Percentiles rank a stretch among this genome's conserved stretches.
Evolutionary conservation across 108 stramenopile species (phyloP).

Genomic region (Asterionellopsis glacialis): DNA sequence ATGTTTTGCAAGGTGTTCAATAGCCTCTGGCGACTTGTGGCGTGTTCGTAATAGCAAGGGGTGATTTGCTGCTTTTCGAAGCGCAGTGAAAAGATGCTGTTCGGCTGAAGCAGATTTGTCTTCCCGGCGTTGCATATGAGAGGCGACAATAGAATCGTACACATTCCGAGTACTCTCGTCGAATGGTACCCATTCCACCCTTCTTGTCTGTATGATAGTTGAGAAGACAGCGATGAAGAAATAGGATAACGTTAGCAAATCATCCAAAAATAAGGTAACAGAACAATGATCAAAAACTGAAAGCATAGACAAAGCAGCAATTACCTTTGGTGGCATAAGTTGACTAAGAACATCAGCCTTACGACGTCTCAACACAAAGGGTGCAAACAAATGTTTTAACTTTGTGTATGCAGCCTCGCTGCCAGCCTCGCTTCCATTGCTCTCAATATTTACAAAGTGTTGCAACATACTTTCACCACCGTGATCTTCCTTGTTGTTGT

Average conservation of each 20-base stretch:
- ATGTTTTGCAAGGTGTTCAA: slow-evolving; percentile 40
- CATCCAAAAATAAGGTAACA: no score
- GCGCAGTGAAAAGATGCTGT: slow-evolving; percentile 90
- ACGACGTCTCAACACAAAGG: slow-evolving; percentile 87
- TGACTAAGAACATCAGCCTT: slow-evolving; percentile 85
- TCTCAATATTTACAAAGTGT: slow-evolving; percentile 69
- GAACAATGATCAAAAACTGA: no score
- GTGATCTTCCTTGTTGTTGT: slow-evolving; percentile 35
- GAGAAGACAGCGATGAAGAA: no score
- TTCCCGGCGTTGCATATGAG: slow-evolving; percentile 27
- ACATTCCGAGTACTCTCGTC: slow-evolving; percentile 29
- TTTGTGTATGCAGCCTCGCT: slow-evolving; percentile 55
- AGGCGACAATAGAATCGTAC: slow-evolving; percentile 30
- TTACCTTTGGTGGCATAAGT: slow-evolving; percentile 72
- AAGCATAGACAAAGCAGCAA: no score
- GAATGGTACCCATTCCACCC: slow-evolving; percentile 32
- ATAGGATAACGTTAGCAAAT: no score
- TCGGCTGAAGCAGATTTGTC: slow-evolving; percentile 31
- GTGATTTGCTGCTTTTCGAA: slow-evolving; percentile 96
- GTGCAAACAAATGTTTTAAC: slow-evolving; percentile 83
- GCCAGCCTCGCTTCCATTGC: slow-evolving; percentile 20
- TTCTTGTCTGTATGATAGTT: slow-evolving; percentile 8
- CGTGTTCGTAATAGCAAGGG: slow-evolving; percentile 84
- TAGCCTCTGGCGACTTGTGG: slow-evolving; percentile 46
- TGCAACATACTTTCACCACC: slow-evolving; percentile 74